Base-by-base conservation (phyloP, 192 early-diverging fungal species). In the Ambispora gerdemannii region DNA sequence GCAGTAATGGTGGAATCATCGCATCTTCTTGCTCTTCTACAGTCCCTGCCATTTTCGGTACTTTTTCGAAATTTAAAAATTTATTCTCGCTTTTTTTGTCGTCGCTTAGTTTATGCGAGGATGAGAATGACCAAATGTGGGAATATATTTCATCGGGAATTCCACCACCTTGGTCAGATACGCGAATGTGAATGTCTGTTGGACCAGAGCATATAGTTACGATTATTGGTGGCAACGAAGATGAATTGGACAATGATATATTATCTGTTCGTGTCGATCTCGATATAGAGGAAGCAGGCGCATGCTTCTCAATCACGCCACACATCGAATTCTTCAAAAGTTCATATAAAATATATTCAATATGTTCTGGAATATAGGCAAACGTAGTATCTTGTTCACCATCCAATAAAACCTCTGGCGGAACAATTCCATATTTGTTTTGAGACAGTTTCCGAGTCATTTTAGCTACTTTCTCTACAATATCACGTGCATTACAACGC, bases 291-390 rank as follows among this genome's bases (percentile, higher is more conserved):
- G n/a, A n/a, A 60, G 30, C 75, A 66, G 73, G 60, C 0, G 80
- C 69, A 78, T 86, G 80, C 33, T 79, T 76, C 34, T 78, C 74
- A 36, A 91, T 84, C 24, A 92, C 92, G 62, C 84, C 83, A 49
- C 85, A 77, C 82, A 95, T 91, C 38, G 89, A 85, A 81, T 95
- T 95, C 71, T 90, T 89, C 65, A 98, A 76, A 50, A 98, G 77
- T 81, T 98, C 95, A 63, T 91, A 94, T 20, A 98, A 61, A 38
- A 98, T 91, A 74, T 96, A 95, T 79, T 95, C 93, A 64, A 96
- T 87, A 66, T 98, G 94, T 47, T 93, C 96, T 7, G 95, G 92
- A 61, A 98, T 95, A 75, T 96, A 98, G 71, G 90, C 87, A 75
- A 98, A 94, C 25, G 82, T 79, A 6, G 91, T 90, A 52, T 89